Evolutionary conservation across 2,329 filamentous ascomycete species (phyloP), one percentile per base, ranked within the genome.

Genomic region (Paecilomyces dactylethromorphus): DNA sequence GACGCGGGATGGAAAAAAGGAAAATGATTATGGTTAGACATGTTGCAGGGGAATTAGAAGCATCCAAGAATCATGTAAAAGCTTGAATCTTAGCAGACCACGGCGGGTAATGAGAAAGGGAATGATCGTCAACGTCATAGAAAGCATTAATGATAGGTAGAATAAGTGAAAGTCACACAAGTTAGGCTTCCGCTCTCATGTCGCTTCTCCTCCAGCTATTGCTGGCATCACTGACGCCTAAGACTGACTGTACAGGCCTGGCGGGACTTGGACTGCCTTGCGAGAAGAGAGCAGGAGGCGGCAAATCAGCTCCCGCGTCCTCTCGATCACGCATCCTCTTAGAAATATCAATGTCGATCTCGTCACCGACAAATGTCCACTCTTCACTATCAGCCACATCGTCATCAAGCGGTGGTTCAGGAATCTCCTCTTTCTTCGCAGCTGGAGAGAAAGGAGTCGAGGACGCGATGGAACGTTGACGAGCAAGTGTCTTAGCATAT

Each of bases 351-450:
- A 76, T 69, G 60, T 84, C 83, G 22, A 74, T 77, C 49, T 84
- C 82, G 32, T 84, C 82, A 31, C 90, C 91, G 21, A 97, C 83
- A 74, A 97, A 91, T 0, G 92, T 97, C 93, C 92, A 97, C 71
- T 95, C 91, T 67, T 90, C 87, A 61, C 89, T 87, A 12, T 87
- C 86, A 32, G 87, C 87, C 12, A 82, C 77, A 55, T 84, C 80
- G 45, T 83, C 74, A 51, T 73, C 79, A 18, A 76, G 72, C 62
- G 56, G 67, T 72, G 61, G 73, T 52, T 72, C 73, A 5, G 73
- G 73, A 6, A 68, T 68, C 31, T 68, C 70, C 50, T 75, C 71
- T n/a, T 71, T 70, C n/a, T 65, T 64, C 0, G 67, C 68, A 1
- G 66, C 71, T 11, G 72, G 68, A 15, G 71, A 70, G 53, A 71